Evolutionary conservation across 2,329 filamentous ascomycete species (phyloP), one percentile per base, ranked within the genome.

Genomic region (Zasmidium citrigriseum): DNA sequence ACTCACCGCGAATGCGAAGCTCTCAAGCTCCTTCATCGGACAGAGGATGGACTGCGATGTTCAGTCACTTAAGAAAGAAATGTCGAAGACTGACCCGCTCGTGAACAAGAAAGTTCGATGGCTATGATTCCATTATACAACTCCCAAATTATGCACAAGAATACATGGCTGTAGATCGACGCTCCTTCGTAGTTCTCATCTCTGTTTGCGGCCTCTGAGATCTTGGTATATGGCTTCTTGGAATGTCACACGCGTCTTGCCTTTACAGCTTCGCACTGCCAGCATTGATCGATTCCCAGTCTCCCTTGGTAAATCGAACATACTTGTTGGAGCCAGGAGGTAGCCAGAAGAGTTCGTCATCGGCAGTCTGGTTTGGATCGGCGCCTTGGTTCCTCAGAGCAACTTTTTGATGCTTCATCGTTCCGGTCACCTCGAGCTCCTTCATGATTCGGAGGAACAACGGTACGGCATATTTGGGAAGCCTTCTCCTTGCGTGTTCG

Each of bases 331-430:
- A 80, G 22, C 83, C 83, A 0, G 80, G 82, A 66, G 80, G 83
- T 16, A 92, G 76, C 88, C 89, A 93, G 65, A 86, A 85, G 74
- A 90, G 78, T 45, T 70, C 71, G 63, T 85, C 82, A 4, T 63
- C 64, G 2, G 64, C 68, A 4, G 82, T 77, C 67, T 83, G 83
- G 3, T 69, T 74, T 0, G 88, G 89, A 67, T 90, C 84, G 0
- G 93, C 89, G 0, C 92, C 91, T 62, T 93, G 83, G 1, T 81
- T 79, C n/a, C 90, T 80, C 63, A 96, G 72, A 0, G 78, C 75
- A 62, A 89, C 85, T 75, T 96, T 96, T 76, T 93, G 89, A 77
- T 96, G 90, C 80, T 96, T 96, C 69, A 91, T 89, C 49, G 91
- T 96, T 0, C 91, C 91, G 3, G 92, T 96, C 1, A 85, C 81